Conservation (phyloP, 306 rosid species). For the Prosopis cineraria region DNA sequence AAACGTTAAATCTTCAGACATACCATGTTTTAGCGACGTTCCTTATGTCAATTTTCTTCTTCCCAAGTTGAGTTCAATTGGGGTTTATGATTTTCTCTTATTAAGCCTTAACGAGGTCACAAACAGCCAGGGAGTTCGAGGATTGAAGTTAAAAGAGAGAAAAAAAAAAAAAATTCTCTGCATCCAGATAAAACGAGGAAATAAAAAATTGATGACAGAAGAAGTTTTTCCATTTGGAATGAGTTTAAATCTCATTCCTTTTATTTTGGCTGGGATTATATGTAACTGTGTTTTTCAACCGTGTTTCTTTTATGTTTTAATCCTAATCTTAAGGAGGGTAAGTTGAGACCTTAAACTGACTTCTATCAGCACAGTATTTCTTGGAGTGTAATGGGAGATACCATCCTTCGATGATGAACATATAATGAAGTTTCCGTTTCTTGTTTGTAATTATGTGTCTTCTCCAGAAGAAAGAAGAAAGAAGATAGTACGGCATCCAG, state of each 20-base stretch:
- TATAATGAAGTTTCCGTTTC: not conserved
- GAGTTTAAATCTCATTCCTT: not conserved
- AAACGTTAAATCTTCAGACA: not conserved
- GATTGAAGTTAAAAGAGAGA: not conserved
- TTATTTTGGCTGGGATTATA: not conserved
- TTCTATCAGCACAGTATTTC: not conserved
- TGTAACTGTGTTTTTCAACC: not conserved
- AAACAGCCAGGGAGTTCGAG: conserved; percentile 3
- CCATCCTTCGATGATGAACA: not conserved
- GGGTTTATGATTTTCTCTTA: not conserved
- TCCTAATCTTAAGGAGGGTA: not conserved
- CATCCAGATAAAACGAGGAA: not conserved
- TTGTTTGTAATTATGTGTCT: not conserved
- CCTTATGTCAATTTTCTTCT: not conserved
- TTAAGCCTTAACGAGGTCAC: not conserved
- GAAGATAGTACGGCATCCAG: not conserved
- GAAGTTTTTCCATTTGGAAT: not conserved
- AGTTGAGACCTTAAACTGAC: not conserved
- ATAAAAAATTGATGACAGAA: not conserved
- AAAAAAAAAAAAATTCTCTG: not conserved
- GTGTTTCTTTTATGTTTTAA: not conserved
- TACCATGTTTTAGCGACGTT: not conserved
- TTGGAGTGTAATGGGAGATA: not conserved
- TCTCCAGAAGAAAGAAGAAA: not conserved
- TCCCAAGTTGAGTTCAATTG: not conserved